These are phyloP conservation scores for Cyphellophora europaea DNA, from an alignment of 2,329 filamentous ascomycete species.

Conservation along the genomic window DNA sequence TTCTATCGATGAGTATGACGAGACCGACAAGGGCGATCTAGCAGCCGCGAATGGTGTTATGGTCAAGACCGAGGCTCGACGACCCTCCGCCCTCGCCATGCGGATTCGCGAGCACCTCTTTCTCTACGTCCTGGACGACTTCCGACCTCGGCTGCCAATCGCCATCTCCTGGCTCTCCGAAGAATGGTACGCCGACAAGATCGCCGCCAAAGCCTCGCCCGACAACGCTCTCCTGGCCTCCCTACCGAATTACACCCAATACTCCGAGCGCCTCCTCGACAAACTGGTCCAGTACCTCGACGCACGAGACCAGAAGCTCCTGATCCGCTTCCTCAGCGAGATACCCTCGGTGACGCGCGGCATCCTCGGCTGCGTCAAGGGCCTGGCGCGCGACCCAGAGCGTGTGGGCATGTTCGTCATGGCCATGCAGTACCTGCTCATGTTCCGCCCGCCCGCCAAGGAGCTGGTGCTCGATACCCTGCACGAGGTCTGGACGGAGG, in stretches of 20 bases:
- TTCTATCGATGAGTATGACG: constrained; percentile 56
- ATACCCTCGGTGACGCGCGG: constrained; percentile 67
- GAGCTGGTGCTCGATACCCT: constrained; percentile 49
- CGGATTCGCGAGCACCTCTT: constrained; percentile 73
- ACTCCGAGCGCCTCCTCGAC: constrained; percentile 73
- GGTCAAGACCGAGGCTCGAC: constrained; percentile 17
- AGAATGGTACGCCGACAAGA: constrained; percentile 90
- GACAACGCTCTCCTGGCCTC: constrained; percentile 22
- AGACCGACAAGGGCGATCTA: constrained; percentile 41
- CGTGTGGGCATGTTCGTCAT: constrained; percentile 50
- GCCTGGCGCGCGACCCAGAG: constrained; percentile 54
- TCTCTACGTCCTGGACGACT: constrained; percentile 83
- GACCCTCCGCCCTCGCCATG: constrained; percentile 36
- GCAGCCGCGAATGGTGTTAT: constrained; percentile 19
- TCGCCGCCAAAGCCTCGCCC: constrained; percentile 43
- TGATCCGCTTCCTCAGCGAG: constrained; percentile 86
- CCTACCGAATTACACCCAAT: constrained; percentile 61
- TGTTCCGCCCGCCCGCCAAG: constrained; percentile 51
- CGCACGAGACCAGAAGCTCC: constrained; percentile 67
- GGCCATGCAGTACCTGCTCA: constrained; percentile 48
- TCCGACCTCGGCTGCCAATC: constrained; percentile 77
- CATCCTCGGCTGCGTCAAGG: constrained; percentile 63
- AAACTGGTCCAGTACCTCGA: constrained; percentile 88
- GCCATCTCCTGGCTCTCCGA: constrained; percentile 92
- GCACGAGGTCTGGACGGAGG: constrained; percentile 47